A percentile compares a stretch with the other conserved stretches of the same genome.
These are phyloP conservation scores for Saccharomycopsis hybrid DNA, from an alignment of 1,139 yeast species.

Conservation along the genomic window DNA sequence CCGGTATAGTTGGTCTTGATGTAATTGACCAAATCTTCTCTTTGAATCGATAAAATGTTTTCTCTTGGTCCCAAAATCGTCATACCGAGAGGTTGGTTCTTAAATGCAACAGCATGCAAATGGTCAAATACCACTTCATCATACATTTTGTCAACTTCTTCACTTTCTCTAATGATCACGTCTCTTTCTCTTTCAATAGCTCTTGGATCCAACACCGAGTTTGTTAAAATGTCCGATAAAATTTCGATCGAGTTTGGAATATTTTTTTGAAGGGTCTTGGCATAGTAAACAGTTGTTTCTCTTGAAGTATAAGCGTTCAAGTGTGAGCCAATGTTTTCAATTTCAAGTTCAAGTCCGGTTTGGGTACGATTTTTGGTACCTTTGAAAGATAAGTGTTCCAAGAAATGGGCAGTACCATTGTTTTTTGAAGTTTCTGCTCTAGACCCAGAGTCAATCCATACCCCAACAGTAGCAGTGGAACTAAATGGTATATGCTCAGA, in stretches of 20 bases:
- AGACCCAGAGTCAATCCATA: constrained; percentile 92
- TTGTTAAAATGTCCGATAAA: constrained; percentile 80
- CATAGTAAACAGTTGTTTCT: constrained; percentile 95
- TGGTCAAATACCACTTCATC: constrained; percentile 98
- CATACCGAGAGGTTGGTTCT: constrained; percentile 89
- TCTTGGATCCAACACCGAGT: constrained; percentile 69
- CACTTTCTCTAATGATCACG: constrained; percentile 92
- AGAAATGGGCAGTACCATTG: constrained; percentile 95
- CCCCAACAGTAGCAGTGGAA: constrained; percentile 94
- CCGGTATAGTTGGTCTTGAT: constrained; percentile 87
- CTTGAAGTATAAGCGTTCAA: constrained; percentile 95
- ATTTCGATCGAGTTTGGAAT: constrained; percentile 84
- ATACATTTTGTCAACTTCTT: constrained; percentile 96
- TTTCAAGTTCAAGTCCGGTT: constrained; percentile 78
- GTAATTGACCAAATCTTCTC: constrained; percentile 70
- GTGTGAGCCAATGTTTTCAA: constrained; percentile 95
- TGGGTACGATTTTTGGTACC: constrained; percentile 87
- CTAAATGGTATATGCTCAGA: constrained; percentile 84
- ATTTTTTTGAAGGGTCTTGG: constrained; percentile 76
- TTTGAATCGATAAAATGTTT: constrained; percentile 72
- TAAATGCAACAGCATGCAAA: constrained; percentile 86
- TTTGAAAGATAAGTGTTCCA: constrained; percentile 94
- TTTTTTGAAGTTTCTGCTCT: constrained; percentile 81
- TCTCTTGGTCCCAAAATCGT: constrained; percentile 96
- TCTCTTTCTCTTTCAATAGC: constrained; percentile 96